Evolutionary conservation across 495 filamentous ascomycete species (phyloP), one percentile per base, ranked within the genome.

Genomic region (Peziza echinospora): DNA sequence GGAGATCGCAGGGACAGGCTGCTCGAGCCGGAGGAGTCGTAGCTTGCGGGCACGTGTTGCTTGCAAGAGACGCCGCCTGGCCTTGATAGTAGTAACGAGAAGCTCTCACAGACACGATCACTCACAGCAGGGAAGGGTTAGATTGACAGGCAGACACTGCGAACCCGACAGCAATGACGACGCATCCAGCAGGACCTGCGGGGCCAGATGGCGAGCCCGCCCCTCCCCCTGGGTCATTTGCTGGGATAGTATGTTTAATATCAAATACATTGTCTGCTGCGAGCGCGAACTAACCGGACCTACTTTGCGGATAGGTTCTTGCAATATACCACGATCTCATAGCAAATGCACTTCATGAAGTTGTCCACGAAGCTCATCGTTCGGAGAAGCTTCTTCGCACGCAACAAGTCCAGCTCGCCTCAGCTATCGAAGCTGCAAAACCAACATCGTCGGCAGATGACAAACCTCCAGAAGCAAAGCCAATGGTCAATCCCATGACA

Each of bases 321-420:
- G 52, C 53, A 11, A 61, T 69, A 43, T 54, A 69, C 49, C 51
- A 62, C 25, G 63, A 66, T 47, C 49, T 55, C n/a, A 49, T 69
- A 17, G 53, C 62, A 37, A 64, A 63, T 52, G 58, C 66, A 44
- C 65, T 67, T 28, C 61, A 66, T 53, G 62, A 64, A 49, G 55
- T 63, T 26, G 59, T 64, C 21, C 51, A 66, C 5, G 49, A 60
- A 43, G 54, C 54, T 23, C 67, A 70, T 53, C 67, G 65, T 57
- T 52, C 61, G 43, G 66, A 69, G 49, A 68, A 68, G 50, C 52
- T 65, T 22, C 55, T 67, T 26, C 56, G 56, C 2, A 51, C 47
- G 7, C 48, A 54, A 28, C 56, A 58, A 41, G 52, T 55, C 26
- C 48, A 49, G 17, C 51, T 56, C 9, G 25, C 55, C 17, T 17